phyloP scores from a whole-genome alignment of 129 eudicot genomes.

The Tagetes erecta region DNA sequence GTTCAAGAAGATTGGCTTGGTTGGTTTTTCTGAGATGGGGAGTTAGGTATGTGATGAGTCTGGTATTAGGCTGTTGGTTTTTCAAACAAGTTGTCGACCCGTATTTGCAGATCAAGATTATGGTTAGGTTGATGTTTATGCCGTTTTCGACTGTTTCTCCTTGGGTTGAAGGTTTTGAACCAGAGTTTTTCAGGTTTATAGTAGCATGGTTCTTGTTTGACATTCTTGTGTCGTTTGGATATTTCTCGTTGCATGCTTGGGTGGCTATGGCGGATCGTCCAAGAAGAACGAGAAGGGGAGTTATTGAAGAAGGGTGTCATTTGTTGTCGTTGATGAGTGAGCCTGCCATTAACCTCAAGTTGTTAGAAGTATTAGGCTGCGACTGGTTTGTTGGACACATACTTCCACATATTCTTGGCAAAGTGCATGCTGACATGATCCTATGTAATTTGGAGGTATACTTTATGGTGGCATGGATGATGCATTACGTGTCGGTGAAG shows the following conservation, averaged over 20 bases:
- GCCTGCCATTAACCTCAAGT: conserved; percentile 61
- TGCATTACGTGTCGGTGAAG: conserved; percentile 71
- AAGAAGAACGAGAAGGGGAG: conserved; percentile 66
- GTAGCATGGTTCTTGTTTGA: conserved; percentile 67
- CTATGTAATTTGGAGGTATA: conserved; percentile 77
- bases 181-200: conserved; percentile 53
- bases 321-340: conserved; percentile 54
- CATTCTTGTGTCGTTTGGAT: conserved; percentile 45
- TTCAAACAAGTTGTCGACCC: conserved; percentile 77
- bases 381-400: conserved; percentile 56
- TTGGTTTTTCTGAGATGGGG: conserved; percentile 68
- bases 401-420: conserved; percentile 48
- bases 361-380: conserved; percentile 57
- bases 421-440: conserved; percentile 43
- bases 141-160: conserved; percentile 67
- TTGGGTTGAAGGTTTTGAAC: conserved; percentile 63
- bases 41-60: conserved; percentile 70
- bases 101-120: conserved; percentile 65
- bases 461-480: conserved; percentile 83
- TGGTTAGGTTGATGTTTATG: conserved; percentile 78
- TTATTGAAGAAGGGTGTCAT: conserved; percentile 72
- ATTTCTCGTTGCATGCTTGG: conserved; percentile 76
- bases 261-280: conserved; percentile 64
- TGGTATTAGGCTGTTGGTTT: conserved; percentile 57
- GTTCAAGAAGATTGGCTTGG: conserved; percentile 55